Evolutionary conservation across 345 rosid species (phyloP), one percentile per base, ranked within the genome.

Genomic region (Psidium friedrichsthalianum): DNA sequence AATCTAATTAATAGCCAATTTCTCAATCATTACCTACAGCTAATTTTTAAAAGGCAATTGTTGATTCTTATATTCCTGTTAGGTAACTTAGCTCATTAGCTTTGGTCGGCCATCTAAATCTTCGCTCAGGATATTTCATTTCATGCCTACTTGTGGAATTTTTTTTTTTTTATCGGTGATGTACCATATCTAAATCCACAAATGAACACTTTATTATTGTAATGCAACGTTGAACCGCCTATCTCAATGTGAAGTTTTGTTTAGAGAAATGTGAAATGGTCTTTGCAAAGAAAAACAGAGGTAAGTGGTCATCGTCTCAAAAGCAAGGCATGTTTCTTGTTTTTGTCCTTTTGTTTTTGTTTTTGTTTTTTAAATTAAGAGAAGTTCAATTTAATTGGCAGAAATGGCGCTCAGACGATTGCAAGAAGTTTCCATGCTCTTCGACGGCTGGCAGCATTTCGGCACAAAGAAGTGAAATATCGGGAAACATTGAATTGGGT

Each of bases 321-420:
- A 57, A 51, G 47, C 6, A 57, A 57, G 29, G 61, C 25, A 9
- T 57, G 61, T 4, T 57, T 57, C 15, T 57, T 5, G 61, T 25
- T 3, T 24, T 0, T 25, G 6, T 9, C 24, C 11, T 57, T 53
- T 5, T 25, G 14, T 51, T 6, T 6, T 53, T 15, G 15, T 4
- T 42, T 42, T 42, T 42, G 36, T 36, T 3, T 42, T 42, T 42
- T 42, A 42, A 4, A 11, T 58, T n/a, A 58, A 12, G 69, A n/a
- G 0, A 58, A 58, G 16, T n/a, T 58, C 18, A 8, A 58, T 11
- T 0, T 11, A n/a, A 58, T 58, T n/a, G 12, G 18, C 0, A 58
- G 0, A 58, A 58, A 58, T n/a, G 8, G 11, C 4, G 0, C 16
- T 2, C 3, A 58, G 69, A n/a, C 32, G 13, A 58, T n/a, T n/a